Conservation (phyloP, 495 filamentous ascomycete genomes). For the Cladorrhinum samala region DNA sequence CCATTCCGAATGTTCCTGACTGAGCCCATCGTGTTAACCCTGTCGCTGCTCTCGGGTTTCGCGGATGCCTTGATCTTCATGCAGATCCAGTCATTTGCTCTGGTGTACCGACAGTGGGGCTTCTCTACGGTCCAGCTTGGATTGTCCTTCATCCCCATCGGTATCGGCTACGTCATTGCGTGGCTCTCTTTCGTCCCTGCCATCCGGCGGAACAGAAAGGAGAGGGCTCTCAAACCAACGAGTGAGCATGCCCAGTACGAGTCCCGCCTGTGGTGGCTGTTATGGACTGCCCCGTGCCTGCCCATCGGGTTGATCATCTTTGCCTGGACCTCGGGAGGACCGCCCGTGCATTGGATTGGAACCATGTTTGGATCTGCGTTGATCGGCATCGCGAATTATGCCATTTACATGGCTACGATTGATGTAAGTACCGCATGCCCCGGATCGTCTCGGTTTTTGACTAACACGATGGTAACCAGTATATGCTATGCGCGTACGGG, state of each 20-base stretch:
- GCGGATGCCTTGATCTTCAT: slow-evolving; percentile 78
- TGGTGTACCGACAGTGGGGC: slow-evolving; percentile 60
- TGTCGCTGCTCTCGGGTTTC: slow-evolving; percentile 71
- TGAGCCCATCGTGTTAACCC: slow-evolving; percentile 66
- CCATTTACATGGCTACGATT: slow-evolving; percentile 74
- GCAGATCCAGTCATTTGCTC: slow-evolving; percentile 61
- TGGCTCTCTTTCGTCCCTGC: slow-evolving; percentile 60
- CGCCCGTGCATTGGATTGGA: slow-evolving; percentile 57
- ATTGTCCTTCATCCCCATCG: slow-evolving; percentile 57
- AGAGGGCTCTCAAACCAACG: slow-evolving; percentile 45
- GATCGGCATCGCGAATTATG: slow-evolving; percentile 65
- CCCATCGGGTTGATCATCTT: slow-evolving; percentile 66
- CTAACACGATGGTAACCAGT: slow-evolving; percentile 23
- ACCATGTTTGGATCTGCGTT: slow-evolving; percentile 53
- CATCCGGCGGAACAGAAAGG: slow-evolving; percentile 50
- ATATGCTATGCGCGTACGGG: slow-evolving; percentile 78
- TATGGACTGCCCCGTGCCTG: slow-evolving; percentile 59
- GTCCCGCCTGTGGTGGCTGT: slow-evolving; percentile 49
- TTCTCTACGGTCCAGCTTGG: slow-evolving; percentile 52
- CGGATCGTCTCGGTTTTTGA: background rate
- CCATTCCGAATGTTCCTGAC: slow-evolving; percentile 75
- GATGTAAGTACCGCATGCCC: slow-evolving; percentile 39
- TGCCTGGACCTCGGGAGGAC: slow-evolving; percentile 58
- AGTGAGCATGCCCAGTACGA: slow-evolving; percentile 58
- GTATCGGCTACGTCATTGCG: slow-evolving; percentile 59